phyloP scores from a whole-genome alignment of 108 stramenopile species.

The Cylindrotheca closterium region DNA sequence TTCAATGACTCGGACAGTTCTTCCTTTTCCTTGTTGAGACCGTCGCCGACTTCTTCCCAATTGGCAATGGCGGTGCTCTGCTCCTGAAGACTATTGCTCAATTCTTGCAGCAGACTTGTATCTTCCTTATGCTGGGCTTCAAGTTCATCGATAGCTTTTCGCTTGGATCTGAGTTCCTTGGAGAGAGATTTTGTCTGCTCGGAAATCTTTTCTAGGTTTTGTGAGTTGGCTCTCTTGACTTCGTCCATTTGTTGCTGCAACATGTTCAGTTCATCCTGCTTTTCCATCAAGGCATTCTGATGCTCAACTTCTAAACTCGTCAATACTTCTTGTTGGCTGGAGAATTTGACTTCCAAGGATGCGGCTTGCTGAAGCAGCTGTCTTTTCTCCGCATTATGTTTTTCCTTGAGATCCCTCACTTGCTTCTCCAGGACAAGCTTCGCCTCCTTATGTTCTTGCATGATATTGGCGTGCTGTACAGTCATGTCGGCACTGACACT shows the following conservation, averaged over 20 bases:
- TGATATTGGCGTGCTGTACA: not conserved
- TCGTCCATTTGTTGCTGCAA: too few species aligned
- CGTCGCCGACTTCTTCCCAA: not conserved
- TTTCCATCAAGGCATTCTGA: too few species aligned
- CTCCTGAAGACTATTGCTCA: not conserved
- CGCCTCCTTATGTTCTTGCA: not conserved
- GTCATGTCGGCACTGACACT: not conserved
- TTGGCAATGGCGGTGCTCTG: not conserved
- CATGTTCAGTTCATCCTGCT: too few species aligned
- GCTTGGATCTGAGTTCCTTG: not conserved
- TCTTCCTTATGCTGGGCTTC: not conserved
- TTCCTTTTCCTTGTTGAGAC: not conserved
- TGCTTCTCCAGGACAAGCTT: not conserved
- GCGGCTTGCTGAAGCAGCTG: too few species aligned
- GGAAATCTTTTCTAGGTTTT: too few species aligned
- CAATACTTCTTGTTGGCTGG: too few species aligned
- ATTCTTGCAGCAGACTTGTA: not conserved
- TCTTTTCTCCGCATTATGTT: not conserved
- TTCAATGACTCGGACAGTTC: not conserved
- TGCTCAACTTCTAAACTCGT: too few species aligned
- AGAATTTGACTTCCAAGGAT: too few species aligned
- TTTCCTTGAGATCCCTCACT: not conserved
- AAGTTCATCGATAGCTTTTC: not conserved
- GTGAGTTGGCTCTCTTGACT: not conserved
- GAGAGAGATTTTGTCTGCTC: too few species aligned